Conservation (phyloP, 1,284 basidiomycete species). For the Lentinula novae-zelandiae region DNA sequence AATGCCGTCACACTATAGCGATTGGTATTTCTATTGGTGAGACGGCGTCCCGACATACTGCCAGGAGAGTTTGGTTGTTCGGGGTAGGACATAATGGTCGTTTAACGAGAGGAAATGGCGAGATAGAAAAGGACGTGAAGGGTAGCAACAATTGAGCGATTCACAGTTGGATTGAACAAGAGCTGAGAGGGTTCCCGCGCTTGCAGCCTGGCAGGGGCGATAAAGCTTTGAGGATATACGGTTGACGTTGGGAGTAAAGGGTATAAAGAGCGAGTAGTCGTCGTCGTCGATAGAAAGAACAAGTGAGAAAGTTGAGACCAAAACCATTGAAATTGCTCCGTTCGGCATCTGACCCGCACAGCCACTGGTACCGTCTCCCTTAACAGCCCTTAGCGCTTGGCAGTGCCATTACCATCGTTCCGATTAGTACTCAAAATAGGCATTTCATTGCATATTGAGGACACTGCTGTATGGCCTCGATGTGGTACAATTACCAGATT, state of each 20-base stretch:
- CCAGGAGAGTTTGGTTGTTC: conserved; percentile 62
- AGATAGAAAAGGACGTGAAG: conserved; percentile 9
- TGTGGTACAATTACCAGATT: too few species aligned
- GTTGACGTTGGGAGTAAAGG: conserved; percentile 10
- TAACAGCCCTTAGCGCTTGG: neutral
- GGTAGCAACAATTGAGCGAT: conserved; percentile 12
- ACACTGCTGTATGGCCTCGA: too few species aligned
- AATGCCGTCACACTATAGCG: conserved; percentile 95
- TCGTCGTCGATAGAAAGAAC: conserved; percentile 16
- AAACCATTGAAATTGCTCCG: neutral
- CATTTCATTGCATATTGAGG: too few species aligned
- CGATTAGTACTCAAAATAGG: too few species aligned
- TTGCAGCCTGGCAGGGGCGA: conserved; percentile 31
- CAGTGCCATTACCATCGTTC: too few species aligned
- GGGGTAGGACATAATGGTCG: conserved; percentile 54
- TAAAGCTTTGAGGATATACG: conserved; percentile 17
- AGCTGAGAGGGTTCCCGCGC: conserved; percentile 28
- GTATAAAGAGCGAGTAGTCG: conserved; percentile 8
- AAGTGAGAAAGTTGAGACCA: conserved; percentile 5
- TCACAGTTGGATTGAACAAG: conserved; percentile 14
- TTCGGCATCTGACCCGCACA: conserved; percentile 6
- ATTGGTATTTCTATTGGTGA: conserved; percentile 92
- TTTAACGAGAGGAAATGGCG: conserved; percentile 9
- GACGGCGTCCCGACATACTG: conserved; percentile 63
- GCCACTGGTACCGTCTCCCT: neutral